Evolutionary conservation across 345 rosid genomes (phyloP).

Genomic region (Camelina hispida): DNA sequence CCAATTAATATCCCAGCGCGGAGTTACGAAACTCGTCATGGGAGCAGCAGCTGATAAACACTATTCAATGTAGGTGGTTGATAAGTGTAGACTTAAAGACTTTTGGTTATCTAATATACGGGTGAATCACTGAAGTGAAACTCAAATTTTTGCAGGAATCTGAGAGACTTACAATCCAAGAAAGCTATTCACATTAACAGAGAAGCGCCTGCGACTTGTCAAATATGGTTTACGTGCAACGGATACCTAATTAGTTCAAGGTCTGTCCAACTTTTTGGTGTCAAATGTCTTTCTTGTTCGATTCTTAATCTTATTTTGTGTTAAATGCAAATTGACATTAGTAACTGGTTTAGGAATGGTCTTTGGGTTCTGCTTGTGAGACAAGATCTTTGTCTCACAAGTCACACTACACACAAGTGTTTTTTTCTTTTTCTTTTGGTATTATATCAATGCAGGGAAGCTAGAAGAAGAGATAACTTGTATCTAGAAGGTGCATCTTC

Average conservation of each 20-base stretch:
- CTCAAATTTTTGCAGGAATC: slow-evolving; percentile 55
- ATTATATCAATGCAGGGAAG: slow-evolving; percentile 36
- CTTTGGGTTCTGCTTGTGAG: slow-evolving; percentile 33
- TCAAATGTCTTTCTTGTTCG: too few relatives aligned
- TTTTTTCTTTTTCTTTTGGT: too few relatives aligned
- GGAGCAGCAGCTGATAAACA: slow-evolving; percentile 84
- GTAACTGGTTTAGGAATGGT: not conserved
- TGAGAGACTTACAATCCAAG: slow-evolving; percentile 66
- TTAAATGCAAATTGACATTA: not conserved
- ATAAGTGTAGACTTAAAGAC: not conserved
- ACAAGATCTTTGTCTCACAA: slow-evolving; percentile 2
- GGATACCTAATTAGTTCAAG: slow-evolving; percentile 57
- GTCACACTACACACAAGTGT: slow-evolving; percentile 6
- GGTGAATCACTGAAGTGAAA: not conserved
- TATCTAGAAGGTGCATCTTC: slow-evolving; percentile 8
- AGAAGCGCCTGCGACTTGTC: slow-evolving; percentile 70
- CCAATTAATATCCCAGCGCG: slow-evolving; percentile 50
- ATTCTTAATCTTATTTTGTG: not conserved
- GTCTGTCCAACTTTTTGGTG: slow-evolving; percentile 43
- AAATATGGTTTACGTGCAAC: slow-evolving; percentile 73
- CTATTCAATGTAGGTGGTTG: slow-evolving; percentile 51
- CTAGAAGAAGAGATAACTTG: slow-evolving; percentile 18
- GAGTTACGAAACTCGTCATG: slow-evolving; percentile 74
- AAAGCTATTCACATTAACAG: slow-evolving; percentile 59
- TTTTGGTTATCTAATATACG: not conserved